Base-by-base conservation (phyloP, 805 yeast species). In the Grigorovia jiainica region DNA sequence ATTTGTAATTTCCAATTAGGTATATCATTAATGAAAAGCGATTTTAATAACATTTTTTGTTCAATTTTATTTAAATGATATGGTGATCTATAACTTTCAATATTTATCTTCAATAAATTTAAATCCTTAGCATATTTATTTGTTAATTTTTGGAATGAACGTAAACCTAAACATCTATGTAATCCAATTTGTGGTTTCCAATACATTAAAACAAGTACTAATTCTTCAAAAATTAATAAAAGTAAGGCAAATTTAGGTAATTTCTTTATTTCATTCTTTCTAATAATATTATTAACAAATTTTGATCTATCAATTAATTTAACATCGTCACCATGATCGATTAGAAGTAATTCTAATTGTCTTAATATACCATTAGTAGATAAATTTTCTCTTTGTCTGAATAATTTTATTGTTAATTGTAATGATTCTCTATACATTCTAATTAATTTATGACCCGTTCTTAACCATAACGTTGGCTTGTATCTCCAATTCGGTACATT, bases 381-480 rank as follows among this genome's bases (percentile, higher is more conserved):
- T 25, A 53, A 57, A 34, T 51, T 51, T 47, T 71, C 73, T 16
- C 13, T 16, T 43, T 35, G 9, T 38, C 43, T 34, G 52, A 50
- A 39, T 9, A 45, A 21, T 9, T 18, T 25, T 17, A 42, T 35
- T 1, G 79, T 72, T 47, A 72, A 73, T 17, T 63, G 57, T 2
- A 81, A 65, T 1, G 90, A 89, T 2, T 63, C 55, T 45, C 72
- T 72, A 61, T 81, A 82, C 54, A 79, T 78, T 5, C 56, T 56
- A 33, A 79, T 50, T 34, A 76, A 48, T 2, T 61, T 47, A 50
- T 71, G 70, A 5, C 73, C 76, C 47, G 70, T 70, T 1, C 67
- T 61, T 18, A 60, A 52, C 50, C 66, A 66, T 48, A 75, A 75
- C 40, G 47, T 48, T 38, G 57, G 32, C 38, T 51, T 36, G 34